Percentiles rank a stretch among this genome's conserved stretches.
These are phyloP conservation scores for Sclerotinia sclerotiorum DNA, from an alignment of 2,329 filamentous ascomycete genomes.

Conservation along the genomic window DNA sequence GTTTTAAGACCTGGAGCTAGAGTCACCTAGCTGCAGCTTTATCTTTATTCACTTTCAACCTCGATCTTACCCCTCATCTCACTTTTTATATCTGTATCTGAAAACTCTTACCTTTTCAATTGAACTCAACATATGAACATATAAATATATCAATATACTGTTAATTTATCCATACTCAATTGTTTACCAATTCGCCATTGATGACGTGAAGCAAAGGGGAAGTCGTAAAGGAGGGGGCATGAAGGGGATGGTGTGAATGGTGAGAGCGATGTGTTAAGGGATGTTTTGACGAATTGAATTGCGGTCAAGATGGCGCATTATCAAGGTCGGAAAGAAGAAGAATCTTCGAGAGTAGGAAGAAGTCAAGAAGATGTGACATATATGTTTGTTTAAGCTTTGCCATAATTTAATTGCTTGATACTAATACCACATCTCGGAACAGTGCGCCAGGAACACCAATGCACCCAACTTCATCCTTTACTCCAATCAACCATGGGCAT, in stretches of 20 bases:
- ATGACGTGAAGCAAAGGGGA: background rate
- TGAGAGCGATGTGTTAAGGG: background rate
- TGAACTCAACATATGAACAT: background rate
- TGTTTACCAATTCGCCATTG: background rate
- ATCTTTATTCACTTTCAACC: background rate
- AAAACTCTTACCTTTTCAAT: background rate
- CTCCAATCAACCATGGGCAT: slow-evolving; percentile 28
- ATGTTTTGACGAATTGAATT: background rate
- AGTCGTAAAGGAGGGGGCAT: background rate
- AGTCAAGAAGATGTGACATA: background rate
- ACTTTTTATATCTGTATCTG: background rate
- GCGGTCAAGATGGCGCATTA: slow-evolving; percentile 1
- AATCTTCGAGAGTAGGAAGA: no score
- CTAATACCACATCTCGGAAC: background rate
- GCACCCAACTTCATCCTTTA: slow-evolving; percentile 28
- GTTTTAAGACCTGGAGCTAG: background rate
- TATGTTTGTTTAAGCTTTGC: background rate
- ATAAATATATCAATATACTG: background rate
- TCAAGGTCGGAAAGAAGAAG: slow-evolving; percentile 1
- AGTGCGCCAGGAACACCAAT: background rate
- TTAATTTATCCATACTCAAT: background rate
- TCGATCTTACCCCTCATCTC: background rate
- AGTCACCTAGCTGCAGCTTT: no score
- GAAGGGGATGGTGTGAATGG: background rate
- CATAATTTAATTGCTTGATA: background rate